These are phyloP conservation scores for Chamaecrista fasciculata DNA, from an alignment of 306 rosid species.

Conservation along the genomic window DNA sequence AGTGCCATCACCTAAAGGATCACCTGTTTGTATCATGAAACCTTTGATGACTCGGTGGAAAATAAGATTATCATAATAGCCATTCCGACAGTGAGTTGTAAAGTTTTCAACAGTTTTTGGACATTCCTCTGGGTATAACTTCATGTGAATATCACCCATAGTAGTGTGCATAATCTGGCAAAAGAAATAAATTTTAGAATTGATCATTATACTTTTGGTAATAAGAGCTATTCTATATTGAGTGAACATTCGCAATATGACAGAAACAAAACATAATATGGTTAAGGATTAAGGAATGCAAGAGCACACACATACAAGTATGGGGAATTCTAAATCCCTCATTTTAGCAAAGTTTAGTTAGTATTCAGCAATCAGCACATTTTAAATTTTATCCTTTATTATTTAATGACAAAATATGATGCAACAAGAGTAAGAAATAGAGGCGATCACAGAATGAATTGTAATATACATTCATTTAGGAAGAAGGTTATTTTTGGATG, in stretches of 20 bases:
- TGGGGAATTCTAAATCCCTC: too few relatives aligned
- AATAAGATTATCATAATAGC: slow-evolving; percentile 90
- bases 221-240: background rate
- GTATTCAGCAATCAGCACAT: too few relatives aligned
- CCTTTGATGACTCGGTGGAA: slow-evolving; percentile 97
- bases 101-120: slow-evolving; percentile 99
- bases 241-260: background rate
- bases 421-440: background rate
- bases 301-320: too few relatives aligned
- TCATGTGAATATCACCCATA: slow-evolving; percentile 97
- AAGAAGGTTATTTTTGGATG: background rate
- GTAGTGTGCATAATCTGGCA: slow-evolving; percentile 83
- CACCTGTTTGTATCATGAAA: slow-evolving; percentile 98
- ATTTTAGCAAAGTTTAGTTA: too few relatives aligned
- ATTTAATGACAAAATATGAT: too few relatives aligned
- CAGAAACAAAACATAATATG: too few relatives aligned
- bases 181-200: slow-evolving; percentile 11
- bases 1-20: slow-evolving; percentile 98
- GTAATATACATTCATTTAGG: background rate
- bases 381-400: too few relatives aligned
- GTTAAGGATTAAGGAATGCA: too few relatives aligned
- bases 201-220: background rate
- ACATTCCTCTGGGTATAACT: slow-evolving; percentile 91
- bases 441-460: background rate
- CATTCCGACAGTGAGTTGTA: slow-evolving; percentile 95